These are phyloP conservation scores for Diplodia intermedia DNA, from an alignment of 2,329 filamentous ascomycete species.

Conservation along the genomic window DNA sequence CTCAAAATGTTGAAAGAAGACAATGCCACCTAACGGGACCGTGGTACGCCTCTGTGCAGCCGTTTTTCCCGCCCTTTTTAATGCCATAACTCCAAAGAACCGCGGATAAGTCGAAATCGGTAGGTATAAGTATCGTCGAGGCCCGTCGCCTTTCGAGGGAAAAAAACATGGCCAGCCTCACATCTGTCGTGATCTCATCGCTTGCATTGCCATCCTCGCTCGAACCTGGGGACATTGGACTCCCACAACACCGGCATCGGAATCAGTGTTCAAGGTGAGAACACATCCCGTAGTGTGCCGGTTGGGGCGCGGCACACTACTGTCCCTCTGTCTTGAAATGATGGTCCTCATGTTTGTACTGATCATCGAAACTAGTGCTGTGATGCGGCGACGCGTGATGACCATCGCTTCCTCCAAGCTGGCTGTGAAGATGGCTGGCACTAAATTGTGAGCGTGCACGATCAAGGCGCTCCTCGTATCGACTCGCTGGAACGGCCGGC, in stretches of 20 bases:
- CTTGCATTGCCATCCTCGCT: neutral
- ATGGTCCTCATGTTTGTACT: constrained; percentile 17
- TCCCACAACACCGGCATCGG: neutral
- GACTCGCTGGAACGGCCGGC: neutral
- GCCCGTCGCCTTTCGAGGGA: neutral
- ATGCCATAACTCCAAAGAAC: constrained; percentile 12
- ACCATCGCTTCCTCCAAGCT: neutral
- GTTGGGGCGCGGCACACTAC: neutral
- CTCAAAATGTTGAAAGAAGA: neutral
- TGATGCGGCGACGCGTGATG: constrained; percentile 9
- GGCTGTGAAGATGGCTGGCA: neutral
- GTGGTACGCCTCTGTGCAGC: constrained; percentile 15
- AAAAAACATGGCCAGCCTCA: too few relatives aligned
- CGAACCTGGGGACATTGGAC: neutral
- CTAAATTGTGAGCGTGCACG: constrained; percentile 3
- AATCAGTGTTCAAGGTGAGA: neutral
- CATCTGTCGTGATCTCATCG: too few relatives aligned
- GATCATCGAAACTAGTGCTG: constrained; percentile 8
- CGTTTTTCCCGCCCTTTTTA: constrained; percentile 7
- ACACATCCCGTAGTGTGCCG: neutral
- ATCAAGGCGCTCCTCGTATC: constrained; percentile 10
- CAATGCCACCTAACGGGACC: constrained; percentile 7
- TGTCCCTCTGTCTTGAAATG: constrained; percentile 19
- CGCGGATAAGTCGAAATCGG: constrained; percentile 5
- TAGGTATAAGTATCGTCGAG: constrained; percentile 8